A percentile compares a stretch with the other conserved stretches of the same genome.
phyloP scores from a whole-genome alignment of 2,329 filamentous ascomycete genomes.

The Aureobasidium sp. region DNA sequence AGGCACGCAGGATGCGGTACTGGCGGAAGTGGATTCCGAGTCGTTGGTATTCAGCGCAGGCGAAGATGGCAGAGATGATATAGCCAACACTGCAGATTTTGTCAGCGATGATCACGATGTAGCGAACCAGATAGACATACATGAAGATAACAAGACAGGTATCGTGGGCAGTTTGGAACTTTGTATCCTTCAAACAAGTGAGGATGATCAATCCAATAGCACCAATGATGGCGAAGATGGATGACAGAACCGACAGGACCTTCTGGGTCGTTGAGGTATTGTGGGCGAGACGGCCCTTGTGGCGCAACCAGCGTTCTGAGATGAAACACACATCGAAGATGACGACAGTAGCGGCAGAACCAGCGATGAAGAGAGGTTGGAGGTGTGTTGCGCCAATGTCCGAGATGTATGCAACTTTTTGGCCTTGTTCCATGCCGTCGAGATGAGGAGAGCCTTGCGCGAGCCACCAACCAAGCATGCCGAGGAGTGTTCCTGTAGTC shows the following conservation, averaged over 20 bases:
- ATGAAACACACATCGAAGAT: constrained; percentile 76
- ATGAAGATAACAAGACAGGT: constrained; percentile 79
- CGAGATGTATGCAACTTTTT: constrained; percentile 51
- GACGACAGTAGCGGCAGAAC: constrained; percentile 63
- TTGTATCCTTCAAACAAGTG: constrained; percentile 55
- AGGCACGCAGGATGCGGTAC: constrained; percentile 63
- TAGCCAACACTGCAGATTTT: constrained; percentile 54
- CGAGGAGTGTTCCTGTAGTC: constrained; percentile 54
- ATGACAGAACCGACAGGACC: constrained; percentile 53
- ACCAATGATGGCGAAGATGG: constrained; percentile 65
- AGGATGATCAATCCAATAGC: constrained; percentile 75
- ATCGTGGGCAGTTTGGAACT: constrained; percentile 66
- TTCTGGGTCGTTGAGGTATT: constrained; percentile 63
- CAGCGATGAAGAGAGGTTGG: constrained; percentile 72
- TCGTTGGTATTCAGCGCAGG: constrained; percentile 84
- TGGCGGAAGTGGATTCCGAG: constrained; percentile 74
- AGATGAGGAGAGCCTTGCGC: constrained; percentile 52
- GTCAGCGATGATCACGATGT: neutral
- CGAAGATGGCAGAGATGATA: constrained; percentile 75
- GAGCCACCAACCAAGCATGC: constrained; percentile 65
- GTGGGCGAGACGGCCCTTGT: constrained; percentile 67
- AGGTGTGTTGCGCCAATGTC: constrained; percentile 55
- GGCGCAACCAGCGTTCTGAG: constrained; percentile 77
- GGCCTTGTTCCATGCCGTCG: constrained; percentile 50
- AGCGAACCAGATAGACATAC: constrained; percentile 21